Base-by-base conservation (phyloP, 208 protist species). In the Wallacemonas sp. region DNA sequence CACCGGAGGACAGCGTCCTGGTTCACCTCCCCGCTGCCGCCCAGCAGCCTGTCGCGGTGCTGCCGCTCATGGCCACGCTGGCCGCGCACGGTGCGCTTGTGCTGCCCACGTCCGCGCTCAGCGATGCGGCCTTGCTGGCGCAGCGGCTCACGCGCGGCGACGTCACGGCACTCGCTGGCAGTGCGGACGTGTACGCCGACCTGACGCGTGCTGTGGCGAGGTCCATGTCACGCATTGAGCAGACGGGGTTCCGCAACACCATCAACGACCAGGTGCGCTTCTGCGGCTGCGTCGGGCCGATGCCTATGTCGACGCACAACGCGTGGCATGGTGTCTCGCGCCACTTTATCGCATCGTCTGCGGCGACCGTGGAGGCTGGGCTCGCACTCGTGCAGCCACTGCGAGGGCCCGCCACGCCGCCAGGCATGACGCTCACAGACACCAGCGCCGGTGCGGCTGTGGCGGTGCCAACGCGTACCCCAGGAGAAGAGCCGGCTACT, bases 301-400 rank as follows among this genome's bases (percentile, higher is more conserved):
- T 99, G 3, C 96, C 95, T 5, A 73, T 85, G 30, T 65, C 93
- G 3, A 87, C 95, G 8, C 84, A 97, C 34, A 30, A 90, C 16
- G 72, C 76, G 62, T 99, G 98, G 79, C 58, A 81, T 33, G 72
- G 86, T 16, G 64, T 98, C 11, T 90, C 92, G 11, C 94, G 94
- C 0, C 93, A 98, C 66, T 72, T 65, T 16, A 75, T 99, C 32
- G 80, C 99, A 16, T 95, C 98, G 76, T 76, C 94, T 14, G 98
- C 98, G 75, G 96, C 95, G 34, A 98, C 98, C 96, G 98, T 97
- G 21, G 98, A 99, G 79, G 96, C 97, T 63, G 97, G 97, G 24
- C 98, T 99, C 94, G 93, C 85, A 3, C 68, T 99, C 21, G 92
- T 92, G 11, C 98, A 99, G 68, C 89, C 91, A 14, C 64, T 97